A percentile compares a stretch with the other conserved stretches of the same genome.
phyloP scores from a whole-genome alignment of 805 yeast species.

The Starmerella etchellsii region DNA sequence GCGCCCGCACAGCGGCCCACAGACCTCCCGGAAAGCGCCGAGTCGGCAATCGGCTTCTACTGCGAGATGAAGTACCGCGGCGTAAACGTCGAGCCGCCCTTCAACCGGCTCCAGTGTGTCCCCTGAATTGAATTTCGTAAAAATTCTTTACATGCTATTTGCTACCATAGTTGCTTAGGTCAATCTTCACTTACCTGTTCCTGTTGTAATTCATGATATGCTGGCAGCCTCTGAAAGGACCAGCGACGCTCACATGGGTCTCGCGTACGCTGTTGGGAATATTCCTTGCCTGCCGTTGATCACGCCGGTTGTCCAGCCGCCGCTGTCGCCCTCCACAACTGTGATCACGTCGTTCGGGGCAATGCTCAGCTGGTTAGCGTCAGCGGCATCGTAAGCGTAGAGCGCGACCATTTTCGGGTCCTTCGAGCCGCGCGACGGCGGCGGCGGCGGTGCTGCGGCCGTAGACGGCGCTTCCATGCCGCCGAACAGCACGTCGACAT shows the following conservation, averaged over 20 bases:
- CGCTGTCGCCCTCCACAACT: slow-evolving; percentile 52
- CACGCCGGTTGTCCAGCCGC: slow-evolving; percentile 96
- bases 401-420: slow-evolving; percentile 37
- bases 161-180: too few species aligned
- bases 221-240: too few species aligned
- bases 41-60: slow-evolving; percentile 23
- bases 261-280: slow-evolving; percentile 68
- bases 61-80: slow-evolving; percentile 25
- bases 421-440: slow-evolving; percentile 43
- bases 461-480: slow-evolving; percentile 2
- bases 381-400: slow-evolving; percentile 66
- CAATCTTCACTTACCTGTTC: too few species aligned
- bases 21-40: slow-evolving; percentile 26
- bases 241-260: too few species aligned
- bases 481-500: slow-evolving; percentile 39
- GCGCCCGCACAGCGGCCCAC: background rate
- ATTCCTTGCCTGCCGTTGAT: slow-evolving; percentile 50
- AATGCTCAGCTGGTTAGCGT: slow-evolving; percentile 66
- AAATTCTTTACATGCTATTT: too few species aligned
- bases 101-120: too few species aligned
- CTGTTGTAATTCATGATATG: too few species aligned
- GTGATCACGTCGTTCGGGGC: slow-evolving; percentile 59
- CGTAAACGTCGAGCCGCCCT: slow-evolving; percentile 13
- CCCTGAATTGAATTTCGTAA: too few species aligned
- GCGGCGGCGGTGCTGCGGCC: slow-evolving; percentile 49